Evolutionary conservation across 371 early-diverging fungal genomes (phyloP).

Genomic region (Nematocida parisii): DNA sequence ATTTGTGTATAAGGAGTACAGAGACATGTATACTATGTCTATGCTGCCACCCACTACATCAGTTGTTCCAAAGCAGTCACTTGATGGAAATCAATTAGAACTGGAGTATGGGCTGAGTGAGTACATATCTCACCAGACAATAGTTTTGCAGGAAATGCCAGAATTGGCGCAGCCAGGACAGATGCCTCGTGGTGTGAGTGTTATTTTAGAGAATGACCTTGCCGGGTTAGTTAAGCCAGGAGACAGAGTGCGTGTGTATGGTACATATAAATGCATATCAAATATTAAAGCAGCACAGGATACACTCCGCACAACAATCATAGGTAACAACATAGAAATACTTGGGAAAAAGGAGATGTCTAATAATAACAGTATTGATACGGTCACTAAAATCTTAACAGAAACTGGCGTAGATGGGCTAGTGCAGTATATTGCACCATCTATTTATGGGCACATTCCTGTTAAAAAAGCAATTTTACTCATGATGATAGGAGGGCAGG

Average conservation of each 20-base stretch:
- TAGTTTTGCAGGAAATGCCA: conserved; percentile 97
- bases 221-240: conserved; percentile 95
- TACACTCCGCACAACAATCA: conserved; percentile 76
- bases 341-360: conserved; percentile 14
- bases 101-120: conserved; percentile 88
- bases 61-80: conserved; percentile 66
- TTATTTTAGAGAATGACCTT: conserved; percentile 90
- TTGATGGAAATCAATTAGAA: conserved; percentile 79
- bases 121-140: conserved; percentile 88
- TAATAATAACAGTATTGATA: conserved; percentile 19
- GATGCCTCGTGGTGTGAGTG: conserved; percentile 87
- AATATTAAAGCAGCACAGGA: conserved; percentile 62
- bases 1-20: conserved; percentile 81
- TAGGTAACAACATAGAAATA: conserved; percentile 80
- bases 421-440: conserved; percentile 81
- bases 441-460: conserved; percentile 88
- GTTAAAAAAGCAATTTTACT: conserved; percentile 90
- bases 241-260: conserved; percentile 88
- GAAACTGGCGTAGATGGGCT: conserved; percentile 24
- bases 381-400: not conserved
- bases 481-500: conserved; percentile 85
- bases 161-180: conserved; percentile 95
- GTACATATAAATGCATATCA: conserved; percentile 84
- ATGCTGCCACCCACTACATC: conserved; percentile 74
- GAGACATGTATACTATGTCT: conserved; percentile 75